Conservation (phyloP, 75 land plant species). For the Pinus tabuliformis region DNA sequence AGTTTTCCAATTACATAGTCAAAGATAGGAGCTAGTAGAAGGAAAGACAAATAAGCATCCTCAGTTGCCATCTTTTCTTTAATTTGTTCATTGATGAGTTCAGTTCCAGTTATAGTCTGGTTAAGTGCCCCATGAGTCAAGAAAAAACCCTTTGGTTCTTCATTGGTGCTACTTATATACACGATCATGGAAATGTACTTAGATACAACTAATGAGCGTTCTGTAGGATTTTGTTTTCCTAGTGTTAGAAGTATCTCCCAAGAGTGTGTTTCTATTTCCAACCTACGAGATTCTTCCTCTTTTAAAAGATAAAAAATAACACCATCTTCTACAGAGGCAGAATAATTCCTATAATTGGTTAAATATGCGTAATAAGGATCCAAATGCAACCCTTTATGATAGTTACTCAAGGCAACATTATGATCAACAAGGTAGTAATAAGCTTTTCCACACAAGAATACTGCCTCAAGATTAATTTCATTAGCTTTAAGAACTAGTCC, state of each 20-base stretch:
- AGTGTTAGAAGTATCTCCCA: no score
- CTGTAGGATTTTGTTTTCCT: no score
- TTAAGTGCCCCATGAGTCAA: no score
- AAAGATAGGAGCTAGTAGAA: slow-evolving; percentile 93
- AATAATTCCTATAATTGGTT: no score
- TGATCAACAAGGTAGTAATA: slow-evolving; percentile 95
- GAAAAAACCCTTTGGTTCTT: slow-evolving; percentile 92
- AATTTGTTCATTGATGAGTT: slow-evolving; percentile 56
- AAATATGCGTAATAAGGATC: no score
- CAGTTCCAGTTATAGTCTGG: slow-evolving; percentile 60
- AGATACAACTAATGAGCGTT: no score
- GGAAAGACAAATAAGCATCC: no score
- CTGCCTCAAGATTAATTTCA: slow-evolving; percentile 83
- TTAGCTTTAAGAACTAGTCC: slow-evolving; percentile 80
- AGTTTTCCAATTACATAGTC: slow-evolving; percentile 87
- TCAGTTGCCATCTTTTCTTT: slow-evolving; percentile 84
- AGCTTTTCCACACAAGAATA: slow-evolving; percentile 91
- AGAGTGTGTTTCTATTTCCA: no score
- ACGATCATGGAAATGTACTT: slow-evolving; percentile 82
- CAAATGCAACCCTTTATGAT: no score
- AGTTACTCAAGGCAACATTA: slow-evolving; percentile 93
- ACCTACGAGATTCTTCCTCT: no score
- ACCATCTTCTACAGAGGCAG: no score
- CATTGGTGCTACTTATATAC: slow-evolving; percentile 99
- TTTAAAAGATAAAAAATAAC: no score